These are phyloP conservation scores for Solanum virginianum DNA, from an alignment of 257 asterid species.

Conservation along the genomic window DNA sequence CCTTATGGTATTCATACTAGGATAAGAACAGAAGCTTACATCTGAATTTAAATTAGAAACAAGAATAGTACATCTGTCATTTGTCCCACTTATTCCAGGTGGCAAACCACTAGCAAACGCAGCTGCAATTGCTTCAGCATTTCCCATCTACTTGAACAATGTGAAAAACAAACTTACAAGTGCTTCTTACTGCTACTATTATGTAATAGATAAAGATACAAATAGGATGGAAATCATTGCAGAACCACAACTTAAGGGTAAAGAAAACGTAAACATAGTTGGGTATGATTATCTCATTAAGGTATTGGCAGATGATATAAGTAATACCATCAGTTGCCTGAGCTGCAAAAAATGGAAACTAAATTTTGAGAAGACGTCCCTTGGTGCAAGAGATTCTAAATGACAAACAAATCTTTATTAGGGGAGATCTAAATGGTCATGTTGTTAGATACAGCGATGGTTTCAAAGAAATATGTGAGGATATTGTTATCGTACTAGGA, in stretches of 20 bases:
- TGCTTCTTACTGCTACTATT: not conserved
- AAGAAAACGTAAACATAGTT: not conserved
- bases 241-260: not conserved
- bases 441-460: not conserved
- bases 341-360: not conserved
- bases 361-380: not conserved
- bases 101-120: slow-evolving; percentile 97
- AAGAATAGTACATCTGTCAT: slow-evolving; percentile 90
- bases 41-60: slow-evolving; percentile 84
- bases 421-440: not conserved
- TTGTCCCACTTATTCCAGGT: slow-evolving; percentile 84
- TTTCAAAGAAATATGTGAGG: not conserved
- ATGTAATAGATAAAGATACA: not conserved
- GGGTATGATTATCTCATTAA: not conserved
- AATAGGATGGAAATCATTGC: not conserved
- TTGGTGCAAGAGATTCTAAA: not conserved
- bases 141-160: slow-evolving; percentile 47
- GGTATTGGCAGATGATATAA: not conserved
- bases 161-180: not conserved
- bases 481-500: not conserved
- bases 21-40: slow-evolving; percentile 32
- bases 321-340: not conserved
- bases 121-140: slow-evolving; percentile 93
- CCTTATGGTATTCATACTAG: not conserved
- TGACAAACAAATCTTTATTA: not conserved